Evolutionary conservation across 192 early-diverging fungal genomes (phyloP), one percentile per base, ranked within the genome.

Genomic region (Umbelopsis vinacea): DNA sequence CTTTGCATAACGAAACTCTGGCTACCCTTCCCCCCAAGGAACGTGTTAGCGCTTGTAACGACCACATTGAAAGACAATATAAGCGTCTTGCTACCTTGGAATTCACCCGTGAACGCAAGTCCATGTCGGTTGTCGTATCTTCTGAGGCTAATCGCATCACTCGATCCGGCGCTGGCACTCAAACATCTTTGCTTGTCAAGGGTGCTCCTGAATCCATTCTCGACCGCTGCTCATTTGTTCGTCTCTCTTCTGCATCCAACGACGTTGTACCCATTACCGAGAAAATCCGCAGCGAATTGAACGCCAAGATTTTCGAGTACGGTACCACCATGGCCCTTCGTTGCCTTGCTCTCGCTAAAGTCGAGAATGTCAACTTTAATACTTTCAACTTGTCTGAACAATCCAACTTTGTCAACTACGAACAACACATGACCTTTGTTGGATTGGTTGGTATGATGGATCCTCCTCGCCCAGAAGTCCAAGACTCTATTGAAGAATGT

Each of bases 381-480:
- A 55, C 71, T 55, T 84, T 79, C 66, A 47, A 86, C 67, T 77
- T 96, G 45, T 81, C 81, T 22, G 91, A 92, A 24, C 84, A 84
- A 1, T 68, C 83, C 70, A 83, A 86, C 47, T 98, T 94, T 79
- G 84, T 79, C 75, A 60, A 78, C 6, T 90, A 92, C 76, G 96
- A 97, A 80, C 80, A 89, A 46, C 82, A 89, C 68, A 92, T 99
- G 93, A 93, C 90, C 17, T 98, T 99, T 86, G 84, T 97, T 48
- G 98, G 98, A 23, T 80, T 98, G 19, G 91, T 94, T 54, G 98
- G 91, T 74, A 98, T 99, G 96, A 87, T 94, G 79, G 98, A 99
- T 75, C 98, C 98, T 53, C 98, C 98, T 33, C 87, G 98, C 15
- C 90, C 95, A 12, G 96, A 98, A 79, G 95, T 98, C 37, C 79